phyloP scores from a whole-genome alignment of 116 monocot genomes.

The Phalaenopsis hybrid region DNA sequence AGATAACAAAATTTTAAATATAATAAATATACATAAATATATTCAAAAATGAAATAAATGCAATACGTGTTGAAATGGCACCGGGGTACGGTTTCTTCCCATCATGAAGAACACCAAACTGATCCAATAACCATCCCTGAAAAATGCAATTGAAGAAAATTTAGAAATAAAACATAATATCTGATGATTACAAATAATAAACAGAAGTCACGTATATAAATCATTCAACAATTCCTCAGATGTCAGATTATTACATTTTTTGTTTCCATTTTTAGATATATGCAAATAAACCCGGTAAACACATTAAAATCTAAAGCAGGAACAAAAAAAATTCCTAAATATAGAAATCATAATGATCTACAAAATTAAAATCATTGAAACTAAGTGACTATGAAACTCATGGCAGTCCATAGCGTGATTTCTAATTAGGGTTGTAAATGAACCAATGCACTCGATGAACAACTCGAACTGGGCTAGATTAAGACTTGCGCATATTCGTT shows the following conservation, averaged over 20 bases:
- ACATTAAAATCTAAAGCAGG: neutral
- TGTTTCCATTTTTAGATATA: neutral
- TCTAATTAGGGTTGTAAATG: neutral
- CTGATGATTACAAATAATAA: neutral
- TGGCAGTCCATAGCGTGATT: neutral
- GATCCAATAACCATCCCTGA: conserved; percentile 91
- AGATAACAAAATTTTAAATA: neutral
- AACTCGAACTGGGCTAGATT: too few relatives aligned
- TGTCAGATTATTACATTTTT: neutral
- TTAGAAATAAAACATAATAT: neutral
- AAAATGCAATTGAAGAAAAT: conserved; percentile 10
- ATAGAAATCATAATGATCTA: neutral
- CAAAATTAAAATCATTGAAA: neutral
- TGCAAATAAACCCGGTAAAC: neutral
- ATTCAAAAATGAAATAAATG: conserved; percentile 2
- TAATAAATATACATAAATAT: neutral
- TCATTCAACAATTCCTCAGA: neutral
- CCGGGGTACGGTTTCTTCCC: conserved; percentile 93
- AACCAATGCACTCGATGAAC: too few relatives aligned
- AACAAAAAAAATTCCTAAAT: neutral
- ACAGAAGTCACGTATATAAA: neutral
- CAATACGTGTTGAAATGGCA: conserved; percentile 70
- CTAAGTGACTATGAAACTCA: too few relatives aligned
- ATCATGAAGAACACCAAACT: conserved; percentile 96
- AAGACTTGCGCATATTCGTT: too few relatives aligned